These are phyloP conservation scores for Blastobotrys indianensis DNA, from an alignment of 1,139 yeast genomes.

Conservation along the genomic window DNA sequence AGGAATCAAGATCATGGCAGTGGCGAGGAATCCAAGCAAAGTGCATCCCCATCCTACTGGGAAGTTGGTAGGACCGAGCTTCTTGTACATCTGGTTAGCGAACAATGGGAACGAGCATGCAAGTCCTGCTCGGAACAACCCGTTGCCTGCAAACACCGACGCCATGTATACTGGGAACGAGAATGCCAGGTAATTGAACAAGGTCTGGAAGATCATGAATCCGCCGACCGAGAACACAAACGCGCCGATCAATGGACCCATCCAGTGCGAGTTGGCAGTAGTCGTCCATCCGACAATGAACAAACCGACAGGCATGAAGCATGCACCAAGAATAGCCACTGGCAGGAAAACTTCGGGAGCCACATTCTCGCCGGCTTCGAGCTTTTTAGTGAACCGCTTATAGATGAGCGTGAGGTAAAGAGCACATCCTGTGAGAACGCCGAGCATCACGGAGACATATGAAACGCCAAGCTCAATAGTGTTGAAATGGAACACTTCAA, in stretches of 20 bases:
- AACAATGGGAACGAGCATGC: slow-evolving; percentile 61
- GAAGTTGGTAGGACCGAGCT: slow-evolving; percentile 29
- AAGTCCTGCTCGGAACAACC: slow-evolving; percentile 44
- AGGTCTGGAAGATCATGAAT: slow-evolving; percentile 66
- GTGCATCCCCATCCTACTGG: slow-evolving; percentile 50
- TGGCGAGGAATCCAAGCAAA: slow-evolving; percentile 40
- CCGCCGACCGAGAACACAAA: slow-evolving; percentile 71
- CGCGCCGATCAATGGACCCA: slow-evolving; percentile 69
- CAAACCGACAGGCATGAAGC: slow-evolving; percentile 46
- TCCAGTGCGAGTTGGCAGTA: slow-evolving; percentile 53
- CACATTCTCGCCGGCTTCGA: slow-evolving; percentile 28
- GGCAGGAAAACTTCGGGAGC: slow-evolving; percentile 33
- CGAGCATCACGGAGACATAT: slow-evolving; percentile 43
- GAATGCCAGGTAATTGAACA: slow-evolving; percentile 62
- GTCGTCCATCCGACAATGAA: slow-evolving; percentile 54
- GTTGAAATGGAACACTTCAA: slow-evolving; percentile 43
- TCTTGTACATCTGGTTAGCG: slow-evolving; percentile 45
- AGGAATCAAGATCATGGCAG: slow-evolving; percentile 41
- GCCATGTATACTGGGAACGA: slow-evolving; percentile 66
- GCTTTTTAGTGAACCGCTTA: slow-evolving; percentile 6
- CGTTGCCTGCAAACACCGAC: slow-evolving; percentile 53
- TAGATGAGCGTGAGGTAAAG: slow-evolving; percentile 5
- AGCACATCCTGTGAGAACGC: slow-evolving; percentile 32
- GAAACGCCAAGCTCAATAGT: slow-evolving; percentile 45
- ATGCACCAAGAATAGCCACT: slow-evolving; percentile 44